A percentile compares a stretch with the other conserved stretches of the same genome.
Conservation (phyloP, 169 alveolate species). For the Theileria annulata region DNA sequence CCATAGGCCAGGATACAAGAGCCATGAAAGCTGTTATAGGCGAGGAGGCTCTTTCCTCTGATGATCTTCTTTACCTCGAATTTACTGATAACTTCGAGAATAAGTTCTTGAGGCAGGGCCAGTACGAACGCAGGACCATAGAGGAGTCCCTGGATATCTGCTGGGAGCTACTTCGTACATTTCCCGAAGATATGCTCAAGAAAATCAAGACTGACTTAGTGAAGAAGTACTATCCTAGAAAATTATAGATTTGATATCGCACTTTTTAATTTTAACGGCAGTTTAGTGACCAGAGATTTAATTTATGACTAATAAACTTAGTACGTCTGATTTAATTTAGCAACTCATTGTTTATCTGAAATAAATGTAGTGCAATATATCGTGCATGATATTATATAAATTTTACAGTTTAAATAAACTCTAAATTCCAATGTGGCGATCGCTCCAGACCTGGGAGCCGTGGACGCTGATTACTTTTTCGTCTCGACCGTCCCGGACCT, state of each 20-base stretch:
- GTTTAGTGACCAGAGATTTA: background rate
- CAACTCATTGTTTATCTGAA: background rate
- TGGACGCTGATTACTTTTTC: constrained; percentile 73
- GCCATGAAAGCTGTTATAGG: constrained; percentile 99
- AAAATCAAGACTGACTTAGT: constrained; percentile 86
- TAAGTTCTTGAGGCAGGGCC: constrained; percentile 94
- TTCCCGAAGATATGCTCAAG: constrained; percentile 98
- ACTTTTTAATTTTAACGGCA: background rate
- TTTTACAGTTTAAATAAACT: too few relatives aligned
- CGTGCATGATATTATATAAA: too few relatives aligned
- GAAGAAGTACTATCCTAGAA: constrained; percentile 77
- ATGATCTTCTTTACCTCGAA: constrained; percentile 95
- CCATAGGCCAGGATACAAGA: constrained; percentile 99
- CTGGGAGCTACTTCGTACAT: constrained; percentile 96
- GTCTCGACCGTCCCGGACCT: constrained; percentile 71
- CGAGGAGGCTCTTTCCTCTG: constrained; percentile 98
- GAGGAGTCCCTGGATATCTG: constrained; percentile 97
- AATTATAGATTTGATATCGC: constrained; percentile 3
- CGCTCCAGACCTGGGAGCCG: constrained; percentile 80
- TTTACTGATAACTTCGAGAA: constrained; percentile 98
- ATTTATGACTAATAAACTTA: background rate
- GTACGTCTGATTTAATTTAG: background rate
- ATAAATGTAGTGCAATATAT: background rate
- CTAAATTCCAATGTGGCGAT: constrained; percentile 61
- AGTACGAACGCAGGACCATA: constrained; percentile 96